phyloP scores from a whole-genome alignment of 306 rosid species.

The Castanopsis chinensis region DNA sequence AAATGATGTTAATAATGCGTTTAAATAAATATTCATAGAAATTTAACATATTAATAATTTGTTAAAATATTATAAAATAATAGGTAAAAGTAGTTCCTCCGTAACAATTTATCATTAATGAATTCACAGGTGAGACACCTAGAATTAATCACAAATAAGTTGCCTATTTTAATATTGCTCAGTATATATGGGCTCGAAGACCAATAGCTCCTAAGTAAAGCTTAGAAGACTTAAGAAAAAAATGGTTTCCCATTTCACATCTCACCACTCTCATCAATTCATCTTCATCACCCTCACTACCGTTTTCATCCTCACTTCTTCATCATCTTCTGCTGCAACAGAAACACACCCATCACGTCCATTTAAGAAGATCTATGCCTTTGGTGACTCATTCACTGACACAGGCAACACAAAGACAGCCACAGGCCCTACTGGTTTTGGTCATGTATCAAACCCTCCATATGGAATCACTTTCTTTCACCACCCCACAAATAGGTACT shows the following conservation, averaged over 20 bases:
- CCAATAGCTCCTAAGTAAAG: background rate
- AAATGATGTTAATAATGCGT: rapidly evolving
- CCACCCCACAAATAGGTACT: constrained; percentile 81
- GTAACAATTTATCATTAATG: too few species aligned
- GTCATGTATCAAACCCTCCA: constrained; percentile 72
- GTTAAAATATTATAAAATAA: too few species aligned
- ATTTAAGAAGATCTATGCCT: constrained; percentile 76
- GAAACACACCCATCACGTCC: constrained; percentile 23
- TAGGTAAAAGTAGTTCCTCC: rapidly evolving
- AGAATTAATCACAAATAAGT: too few species aligned
- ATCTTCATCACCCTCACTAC: constrained; percentile 8
- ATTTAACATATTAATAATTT: too few species aligned
- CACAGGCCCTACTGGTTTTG: constrained; percentile 77
- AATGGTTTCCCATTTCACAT: constrained; percentile 35
- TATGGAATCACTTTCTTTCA: constrained; percentile 80
- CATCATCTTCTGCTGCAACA: constrained; percentile 16
- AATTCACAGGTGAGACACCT: too few species aligned
- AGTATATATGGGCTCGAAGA: background rate
- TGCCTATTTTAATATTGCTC: too few species aligned
- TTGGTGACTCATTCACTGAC: constrained; percentile 94
- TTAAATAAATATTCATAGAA: rapidly evolving
- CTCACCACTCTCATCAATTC: background rate
- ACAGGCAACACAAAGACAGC: constrained; percentile 77
- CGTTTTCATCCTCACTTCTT: constrained; percentile 31
- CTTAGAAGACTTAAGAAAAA: constrained; percentile 7